Base-by-base conservation (phyloP, 2,329 filamentous ascomycete genomes). In the Elsinoe arachidis region DNA sequence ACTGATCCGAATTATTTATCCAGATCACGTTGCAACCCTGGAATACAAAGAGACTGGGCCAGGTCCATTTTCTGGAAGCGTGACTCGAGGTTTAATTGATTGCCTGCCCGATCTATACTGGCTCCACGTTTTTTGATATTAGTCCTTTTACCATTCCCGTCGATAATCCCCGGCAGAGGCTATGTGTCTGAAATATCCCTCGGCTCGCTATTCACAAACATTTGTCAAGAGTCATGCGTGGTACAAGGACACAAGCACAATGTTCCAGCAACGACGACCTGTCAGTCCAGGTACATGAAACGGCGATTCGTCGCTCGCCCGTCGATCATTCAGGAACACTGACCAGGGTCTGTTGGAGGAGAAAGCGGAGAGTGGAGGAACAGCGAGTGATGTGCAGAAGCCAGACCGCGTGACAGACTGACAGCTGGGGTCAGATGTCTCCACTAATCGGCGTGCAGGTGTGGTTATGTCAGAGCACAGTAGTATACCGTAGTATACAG, bases 241-340 rank as follows among this genome's bases (percentile, higher is more conserved):
- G 23, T 26, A 26, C 23, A 26, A 26, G 23, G 23, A 26, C 23
- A 26, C 23, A 26, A 26, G 23, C 3, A 26, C 23, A 26, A 26
- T 26, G 23, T 26, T 26, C 23, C 23, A 26, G 23, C 23, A 26
- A 26, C 23, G 23, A 26, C 23, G 26, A 30, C 26, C 46, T 15
- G 37, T 26, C 46, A 19, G 15, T 35, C 37, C 33, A 53, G 49
- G 33, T 37, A 38, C 33, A 17, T 53, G 49, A 53, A 53, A 53
- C 49, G 33, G 38, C 33, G 26, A 35, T 21, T n/a, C n/a, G 6
- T 19, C 49, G 17, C 33, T 53, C 49, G 49, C 49, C 19, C 34
- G 49, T 17, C 34, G 49, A 53, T 53, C 49, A 53, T 53, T 26
- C 49, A 53, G 49, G 49, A 53, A 53, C 49, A 53, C 41, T 30